phyloP scores from a whole-genome alignment of 2,329 filamentous ascomycete genomes.

The Exophiala alcalophila region DNA sequence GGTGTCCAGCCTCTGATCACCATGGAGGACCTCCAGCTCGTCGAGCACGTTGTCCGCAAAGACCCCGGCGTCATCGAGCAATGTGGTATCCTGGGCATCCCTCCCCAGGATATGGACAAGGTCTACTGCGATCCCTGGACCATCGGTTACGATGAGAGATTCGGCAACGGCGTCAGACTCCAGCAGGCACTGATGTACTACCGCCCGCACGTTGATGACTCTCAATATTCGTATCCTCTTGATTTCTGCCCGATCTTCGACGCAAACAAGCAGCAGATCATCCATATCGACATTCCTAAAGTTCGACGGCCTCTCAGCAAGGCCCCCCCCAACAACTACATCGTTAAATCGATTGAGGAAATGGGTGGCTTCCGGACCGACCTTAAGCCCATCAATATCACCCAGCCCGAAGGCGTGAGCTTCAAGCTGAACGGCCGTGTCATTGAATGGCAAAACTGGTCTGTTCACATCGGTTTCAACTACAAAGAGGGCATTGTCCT shows the following conservation, averaged over 20 bases:
- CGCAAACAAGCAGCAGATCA: constrained; percentile 70
- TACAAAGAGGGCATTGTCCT: constrained; percentile 88
- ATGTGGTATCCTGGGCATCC: constrained; percentile 77
- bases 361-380: constrained; percentile 73
- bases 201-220: constrained; percentile 77
- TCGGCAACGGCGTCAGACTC: constrained; percentile 71
- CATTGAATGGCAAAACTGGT: constrained; percentile 91
- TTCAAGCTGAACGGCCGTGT: constrained; percentile 73
- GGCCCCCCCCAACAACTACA: constrained; percentile 73
- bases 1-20: constrained; percentile 86
- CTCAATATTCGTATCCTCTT: constrained; percentile 84
- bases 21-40: constrained; percentile 80
- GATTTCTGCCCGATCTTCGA: constrained; percentile 95
- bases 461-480: constrained; percentile 89
- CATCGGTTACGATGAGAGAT: constrained; percentile 89
- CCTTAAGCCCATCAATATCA: constrained; percentile 82
- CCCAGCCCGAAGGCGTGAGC: constrained; percentile 82
- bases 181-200: constrained; percentile 98
- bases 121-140: constrained; percentile 97
- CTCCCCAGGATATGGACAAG: constrained; percentile 83
- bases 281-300: constrained; percentile 79
- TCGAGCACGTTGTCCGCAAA: constrained; percentile 71
- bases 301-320: constrained; percentile 72
- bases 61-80: constrained; percentile 89
- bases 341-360: constrained; percentile 67